Conservation (phyloP, 768 basidiomycete genomes). For the Tylopilus vinaceipallidus region DNA sequence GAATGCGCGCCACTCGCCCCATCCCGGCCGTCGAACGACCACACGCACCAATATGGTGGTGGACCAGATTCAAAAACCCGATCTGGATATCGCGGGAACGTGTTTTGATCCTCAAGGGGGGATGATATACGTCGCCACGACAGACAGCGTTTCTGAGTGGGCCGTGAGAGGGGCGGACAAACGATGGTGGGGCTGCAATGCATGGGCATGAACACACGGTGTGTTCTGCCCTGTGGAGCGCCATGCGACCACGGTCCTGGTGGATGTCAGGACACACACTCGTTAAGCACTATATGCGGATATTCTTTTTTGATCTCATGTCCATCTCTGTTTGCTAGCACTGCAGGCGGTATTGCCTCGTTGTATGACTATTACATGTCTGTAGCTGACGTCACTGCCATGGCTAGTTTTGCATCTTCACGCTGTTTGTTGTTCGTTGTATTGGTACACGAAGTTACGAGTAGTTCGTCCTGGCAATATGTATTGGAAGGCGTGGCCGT, state of each 20-base stretch:
- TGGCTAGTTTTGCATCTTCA: conserved; percentile 3
- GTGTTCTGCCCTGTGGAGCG: neutral
- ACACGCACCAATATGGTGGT: conserved; percentile 7
- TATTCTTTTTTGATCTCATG: conserved; percentile 10
- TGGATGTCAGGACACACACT: neutral
- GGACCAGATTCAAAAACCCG: conserved; percentile 19
- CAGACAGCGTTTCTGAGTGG: conserved; percentile 74
- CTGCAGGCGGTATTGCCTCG: conserved; percentile 12
- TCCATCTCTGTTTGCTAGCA: conserved; percentile 1
- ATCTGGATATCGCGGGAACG: conserved; percentile 61
- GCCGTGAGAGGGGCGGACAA: conserved; percentile 67
- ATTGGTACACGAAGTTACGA: conserved; percentile 4
- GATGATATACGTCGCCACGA: conserved; percentile 66
- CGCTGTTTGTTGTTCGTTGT: conserved; percentile 1
- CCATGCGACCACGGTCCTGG: neutral
- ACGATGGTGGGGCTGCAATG: conserved; percentile 63
- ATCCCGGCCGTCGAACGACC: conserved; percentile 16
- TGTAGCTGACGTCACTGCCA: conserved; percentile 14
- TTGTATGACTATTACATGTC: conserved; percentile 21
- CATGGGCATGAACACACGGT: conserved; percentile 36
- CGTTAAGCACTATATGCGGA: neutral
- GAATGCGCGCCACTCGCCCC: conserved; percentile 20
- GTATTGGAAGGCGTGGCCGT: neutral
- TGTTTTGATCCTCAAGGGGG: conserved; percentile 73
- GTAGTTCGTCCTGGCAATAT: neutral